Base-by-base conservation (phyloP, 1,139 yeast genomes). In the Yamadazyma atmosphaerica region DNA sequence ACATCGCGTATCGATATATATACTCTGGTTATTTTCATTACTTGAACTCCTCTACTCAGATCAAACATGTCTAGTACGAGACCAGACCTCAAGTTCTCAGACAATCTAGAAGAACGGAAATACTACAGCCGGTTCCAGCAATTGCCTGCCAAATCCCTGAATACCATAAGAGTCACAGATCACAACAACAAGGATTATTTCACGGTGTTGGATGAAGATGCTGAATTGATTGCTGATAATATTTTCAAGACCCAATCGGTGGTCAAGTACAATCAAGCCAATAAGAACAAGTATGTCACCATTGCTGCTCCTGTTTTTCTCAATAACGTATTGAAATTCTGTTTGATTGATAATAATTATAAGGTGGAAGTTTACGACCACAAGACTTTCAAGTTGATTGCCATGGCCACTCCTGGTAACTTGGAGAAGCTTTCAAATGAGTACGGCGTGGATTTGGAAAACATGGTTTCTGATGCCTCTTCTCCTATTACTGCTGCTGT, bases 321-420 rank as follows among this genome's bases (percentile, higher is more conserved):
- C 18, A 65, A 68, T 39, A 80, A 76, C 39, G 77, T 89, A 36
- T 63, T 90, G 47, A 78, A 77, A 43, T 77, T 74, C 44, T 81
- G 87, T 37, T 68, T 92, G 27, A 69, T 88, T 34, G 87, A 83
- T 37, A 71, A 75, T 37, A 88, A 88, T n/a, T 50, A 52, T 44
- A 87, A 87, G 56, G 77, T 92, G 19, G 96, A 90, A 55, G 75
- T 92, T 17, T 90, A 70, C 49, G 59, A 83, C 55, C 79, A 68
- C 44, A 72, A 70, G 44, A 63, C 60, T 36, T 88, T 95, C 83
- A 69, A 67, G 34, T 55, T 85, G 37, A 44, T 74, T 22, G 74
- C 75, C 43, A 65, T 74, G 36, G 97, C 95, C 1, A 84, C 96
- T 1, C 97, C 98, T 0, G 98, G 98, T 4, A 90, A 92, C 58